Evolutionary conservation across 352 stramenopile genomes (phyloP), one percentile per base, ranked within the genome.

Genomic region (Aphanomyces cochlioides): DNA sequence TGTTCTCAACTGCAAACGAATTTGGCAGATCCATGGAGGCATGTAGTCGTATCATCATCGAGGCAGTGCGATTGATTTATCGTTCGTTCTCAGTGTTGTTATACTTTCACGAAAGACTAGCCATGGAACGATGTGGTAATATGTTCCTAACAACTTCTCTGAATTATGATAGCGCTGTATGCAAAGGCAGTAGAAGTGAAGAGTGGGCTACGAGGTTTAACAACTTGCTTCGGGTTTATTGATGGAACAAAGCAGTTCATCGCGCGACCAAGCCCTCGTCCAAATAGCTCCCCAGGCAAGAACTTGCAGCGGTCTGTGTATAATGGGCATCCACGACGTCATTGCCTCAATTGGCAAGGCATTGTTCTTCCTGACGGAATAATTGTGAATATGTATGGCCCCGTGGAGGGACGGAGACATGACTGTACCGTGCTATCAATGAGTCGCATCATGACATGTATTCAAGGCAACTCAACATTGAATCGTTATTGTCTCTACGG

Each of bases 161-260:
- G n/a, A n/a, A n/a, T n/a, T n/a, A n/a, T n/a, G n/a, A n/a, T n/a
- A 34, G 36, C 40, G 10, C 36, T 7, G 39, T 67, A 67, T 37
- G 59, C 38, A 12, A 28, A 15, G 13, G 59, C 59, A 3, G 56
- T 67, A 40, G 17, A 56, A 47, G 19, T 28, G n/a, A 67, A 67
- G 40, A 39, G 19, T 47, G 38, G 59, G 13, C 8, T 67, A n/a
- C 4, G 4, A 37, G 59, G 57, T n/a, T 50, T 67, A 15, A 36
- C 6, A 17, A 39, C 38, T n/a, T 74, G 60, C n/a, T 56, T 74
- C 48, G 69, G 4, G 5, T 69, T 74, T 47, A 67, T 74, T 60
- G 69, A 74, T 47, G 69, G 60, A 1, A 74, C n/a, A n/a, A n/a
- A n/a, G n/a, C n/a, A n/a, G n/a, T n/a, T n/a, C 7, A 66, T 70